Conservation (phyloP, 2,329 filamentous ascomycete genomes). For the Phaeosphaeriaceae sp. region DNA sequence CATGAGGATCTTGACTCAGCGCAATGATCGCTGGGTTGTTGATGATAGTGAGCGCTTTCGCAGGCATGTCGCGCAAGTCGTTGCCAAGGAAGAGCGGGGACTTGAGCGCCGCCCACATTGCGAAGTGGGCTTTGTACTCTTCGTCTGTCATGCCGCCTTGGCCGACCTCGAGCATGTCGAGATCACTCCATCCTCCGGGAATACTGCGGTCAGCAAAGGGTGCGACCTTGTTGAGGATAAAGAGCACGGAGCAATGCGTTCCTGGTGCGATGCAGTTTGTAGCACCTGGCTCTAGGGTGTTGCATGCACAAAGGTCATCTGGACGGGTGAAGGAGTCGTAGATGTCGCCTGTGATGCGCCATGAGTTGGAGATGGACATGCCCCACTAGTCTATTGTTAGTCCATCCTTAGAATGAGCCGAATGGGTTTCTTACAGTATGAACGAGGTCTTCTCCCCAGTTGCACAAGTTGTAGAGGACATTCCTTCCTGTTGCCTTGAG, state of each 20-base stretch:
- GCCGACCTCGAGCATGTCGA: constrained; percentile 42
- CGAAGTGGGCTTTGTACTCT: constrained; percentile 51
- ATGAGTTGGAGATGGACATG: constrained; percentile 43
- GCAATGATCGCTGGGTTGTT: constrained; percentile 45
- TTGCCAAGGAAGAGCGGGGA: constrained; percentile 55
- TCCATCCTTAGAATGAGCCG: background rate
- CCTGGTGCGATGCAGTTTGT: constrained; percentile 35
- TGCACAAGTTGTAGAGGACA: constrained; percentile 41
- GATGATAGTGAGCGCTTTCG: constrained; percentile 50
- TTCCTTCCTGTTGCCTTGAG: constrained; percentile 31
- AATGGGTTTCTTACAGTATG: constrained; percentile 26
- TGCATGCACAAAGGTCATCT: constrained; percentile 36
- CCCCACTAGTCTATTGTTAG: constrained; percentile 37
- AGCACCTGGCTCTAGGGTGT: constrained; percentile 31
- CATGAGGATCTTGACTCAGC: constrained; percentile 34
- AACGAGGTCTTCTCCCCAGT: constrained; percentile 46
- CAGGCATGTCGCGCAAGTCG: constrained; percentile 47
- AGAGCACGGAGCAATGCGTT: constrained; percentile 37
- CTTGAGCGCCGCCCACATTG: constrained; percentile 53
- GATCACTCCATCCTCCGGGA: constrained; percentile 39
- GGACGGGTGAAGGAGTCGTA: constrained; percentile 40
- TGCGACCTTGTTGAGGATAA: constrained; percentile 40
- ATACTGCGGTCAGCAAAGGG: constrained; percentile 37
- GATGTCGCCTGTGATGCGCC: constrained; percentile 43
- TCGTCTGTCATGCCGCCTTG: constrained; percentile 38